Conservation (phyloP, 2,329 filamentous ascomycete species). For the Paradendryphiella salina region DNA sequence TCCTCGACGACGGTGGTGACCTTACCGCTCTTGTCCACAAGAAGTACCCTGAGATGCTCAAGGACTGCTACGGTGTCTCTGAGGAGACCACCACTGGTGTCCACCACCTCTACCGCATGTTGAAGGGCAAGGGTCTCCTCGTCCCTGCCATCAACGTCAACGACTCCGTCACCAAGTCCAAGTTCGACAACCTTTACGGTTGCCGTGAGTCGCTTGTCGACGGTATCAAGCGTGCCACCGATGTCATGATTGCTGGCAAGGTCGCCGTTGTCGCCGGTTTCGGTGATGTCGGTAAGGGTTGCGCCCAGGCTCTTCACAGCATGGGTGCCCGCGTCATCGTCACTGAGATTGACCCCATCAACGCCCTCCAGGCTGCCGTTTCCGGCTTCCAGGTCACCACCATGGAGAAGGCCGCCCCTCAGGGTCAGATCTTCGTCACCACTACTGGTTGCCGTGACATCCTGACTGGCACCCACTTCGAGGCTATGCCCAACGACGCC, state of each 20-base stretch:
- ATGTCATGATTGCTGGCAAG: slow-evolving; percentile 99
- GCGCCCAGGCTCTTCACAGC: slow-evolving; percentile 89
- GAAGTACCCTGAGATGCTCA: slow-evolving; percentile 98
- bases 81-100: slow-evolving; percentile 99
- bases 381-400: slow-evolving; percentile 95
- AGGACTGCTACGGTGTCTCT: slow-evolving; percentile 96
- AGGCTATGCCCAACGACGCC: slow-evolving; percentile 93
- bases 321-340: slow-evolving; percentile 97
- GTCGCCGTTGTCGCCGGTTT: slow-evolving; percentile 95
- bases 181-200: slow-evolving; percentile 99
- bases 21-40: slow-evolving; percentile 93
- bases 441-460: slow-evolving; percentile 99
- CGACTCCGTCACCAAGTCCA: slow-evolving; percentile 99
- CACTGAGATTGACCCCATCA: slow-evolving; percentile 98
- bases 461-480: slow-evolving; percentile 87
- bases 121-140: slow-evolving; percentile 75
- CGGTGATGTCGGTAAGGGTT: slow-evolving; percentile 99
- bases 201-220: slow-evolving; percentile 98
- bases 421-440: slow-evolving; percentile 98
- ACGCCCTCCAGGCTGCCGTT: slow-evolving; percentile 97
- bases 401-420: slow-evolving; percentile 91
- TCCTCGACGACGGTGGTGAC: slow-evolving; percentile 98
- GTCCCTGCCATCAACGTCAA: slow-evolving; percentile 98
- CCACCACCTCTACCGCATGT: slow-evolving; percentile 98
- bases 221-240: slow-evolving; percentile 99